Base-by-base conservation (phyloP, 2,329 filamentous ascomycete species). In the Leptographium flavum region DNA sequence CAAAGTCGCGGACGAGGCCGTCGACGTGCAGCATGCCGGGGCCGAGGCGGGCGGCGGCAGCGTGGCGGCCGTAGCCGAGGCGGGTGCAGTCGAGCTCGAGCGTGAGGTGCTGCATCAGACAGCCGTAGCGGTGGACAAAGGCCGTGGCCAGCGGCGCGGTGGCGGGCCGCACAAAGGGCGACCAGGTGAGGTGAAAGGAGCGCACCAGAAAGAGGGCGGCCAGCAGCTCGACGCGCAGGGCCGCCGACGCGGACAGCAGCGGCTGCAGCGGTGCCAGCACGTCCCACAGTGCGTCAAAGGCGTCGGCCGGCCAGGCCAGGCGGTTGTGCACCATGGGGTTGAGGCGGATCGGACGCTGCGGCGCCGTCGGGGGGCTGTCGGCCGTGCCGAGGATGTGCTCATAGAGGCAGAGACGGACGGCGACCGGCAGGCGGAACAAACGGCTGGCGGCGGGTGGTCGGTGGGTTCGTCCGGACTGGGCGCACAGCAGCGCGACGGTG, bases 51-150 rank as follows among this genome's bases (percentile, higher is more conserved):
- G 43, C 46, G 0, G 61, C 60, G 1, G 49, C 44, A 5, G 51
- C 51, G 1, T 48, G 42, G 3, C 54, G 47, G 2, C 62, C 62
- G 21, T 61, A 62, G 1, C 58, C 56, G 9, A 65, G 53, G 11
- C 56, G 58, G 1, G 65, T 60, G 52, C 67, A 54, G 47, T 69
- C 66, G 2, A 69, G 27, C 47, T 69, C 66, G 10, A 69, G 41
- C 2, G 58, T 57, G 21, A 69, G 50, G 23, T 57, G 55, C 15
- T 53, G 57, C 51, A 67, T 62, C 30, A 62, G 60, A 2, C 52
- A 43, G 1, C 58, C 59, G 40, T 66, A 66, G 8, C 44, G 52
- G 27, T 57, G 56, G 23, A 65, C 49, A 58, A 60, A 67, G 4
- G 49, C 45, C 0, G 58, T 61, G 1, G 60, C 61, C 0, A 65